phyloP scores from a whole-genome alignment of 2,329 filamentous ascomycete genomes.

The Corniculantispora saksenae region DNA sequence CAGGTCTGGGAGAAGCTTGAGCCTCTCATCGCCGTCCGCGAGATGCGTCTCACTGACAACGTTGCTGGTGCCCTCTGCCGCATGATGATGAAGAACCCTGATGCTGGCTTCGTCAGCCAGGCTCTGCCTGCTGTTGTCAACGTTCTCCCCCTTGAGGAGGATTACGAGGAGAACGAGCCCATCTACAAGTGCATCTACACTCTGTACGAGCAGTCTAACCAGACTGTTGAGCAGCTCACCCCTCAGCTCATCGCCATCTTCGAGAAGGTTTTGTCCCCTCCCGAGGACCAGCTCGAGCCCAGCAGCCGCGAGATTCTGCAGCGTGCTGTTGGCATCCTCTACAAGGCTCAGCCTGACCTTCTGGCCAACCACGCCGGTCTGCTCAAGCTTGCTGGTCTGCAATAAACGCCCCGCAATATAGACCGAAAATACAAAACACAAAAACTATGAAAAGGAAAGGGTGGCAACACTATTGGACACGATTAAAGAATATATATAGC shows the following conservation, averaged over 20 bases:
- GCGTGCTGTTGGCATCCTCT: conserved; percentile 58
- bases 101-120: conserved; percentile 75
- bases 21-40: conserved; percentile 74
- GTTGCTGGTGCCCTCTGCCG: conserved; percentile 87
- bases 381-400: conserved; percentile 33
- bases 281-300: conserved; percentile 73
- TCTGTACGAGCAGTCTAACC: conserved; percentile 73
- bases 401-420: conserved; percentile 5
- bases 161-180: conserved; percentile 95
- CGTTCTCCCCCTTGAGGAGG: conserved; percentile 84
- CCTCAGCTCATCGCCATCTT: conserved; percentile 70
- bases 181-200: conserved; percentile 88
- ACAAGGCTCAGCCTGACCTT: conserved; percentile 37
- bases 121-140: conserved; percentile 79
- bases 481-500: conserved; percentile 15
- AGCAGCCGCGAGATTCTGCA: conserved; percentile 68
- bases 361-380: conserved; percentile 33
- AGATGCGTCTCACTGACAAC: conserved; percentile 87
- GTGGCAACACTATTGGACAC: conserved; percentile 7
- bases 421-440: conserved; percentile 5
- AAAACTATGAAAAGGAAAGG: background rate
- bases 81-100: conserved; percentile 89
- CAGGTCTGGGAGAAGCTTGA: conserved; percentile 84
- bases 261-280: conserved; percentile 69
- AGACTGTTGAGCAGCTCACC: conserved; percentile 69